These are phyloP conservation scores for Phytopythium delawarense DNA, from an alignment of 352 stramenopile species.

Conservation along the genomic window DNA sequence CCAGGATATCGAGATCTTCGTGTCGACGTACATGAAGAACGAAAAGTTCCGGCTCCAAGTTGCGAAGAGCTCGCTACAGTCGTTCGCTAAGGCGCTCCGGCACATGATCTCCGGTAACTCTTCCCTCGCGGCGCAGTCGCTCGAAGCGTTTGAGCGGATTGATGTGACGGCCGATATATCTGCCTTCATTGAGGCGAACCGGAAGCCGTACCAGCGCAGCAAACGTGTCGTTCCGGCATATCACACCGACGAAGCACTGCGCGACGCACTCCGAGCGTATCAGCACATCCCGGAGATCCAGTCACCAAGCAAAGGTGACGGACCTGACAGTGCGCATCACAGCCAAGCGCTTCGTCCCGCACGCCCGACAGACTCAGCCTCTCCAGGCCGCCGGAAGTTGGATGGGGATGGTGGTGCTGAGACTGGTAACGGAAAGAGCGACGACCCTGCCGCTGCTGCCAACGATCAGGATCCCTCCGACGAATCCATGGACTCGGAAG, in stretches of 20 bases:
- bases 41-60: slow-evolving; percentile 83
- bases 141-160: slow-evolving; percentile 49
- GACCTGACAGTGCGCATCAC: neutral
- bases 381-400: neutral
- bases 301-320: slow-evolving; percentile 2
- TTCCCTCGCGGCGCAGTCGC: slow-evolving; percentile 27
- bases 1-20: slow-evolving; percentile 71
- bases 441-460: neutral
- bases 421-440: neutral
- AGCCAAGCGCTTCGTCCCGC: slow-evolving; percentile 2
- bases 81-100: slow-evolving; percentile 62
- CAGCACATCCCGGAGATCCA: slow-evolving; percentile 10
- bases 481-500: slow-evolving; percentile 26
- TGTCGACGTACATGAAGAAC: slow-evolving; percentile 83
- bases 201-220: slow-evolving; percentile 38
- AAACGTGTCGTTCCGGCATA: slow-evolving; percentile 42
- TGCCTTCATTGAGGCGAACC: slow-evolving; percentile 57
- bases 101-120: slow-evolving; percentile 45
- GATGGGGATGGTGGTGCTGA: neutral
- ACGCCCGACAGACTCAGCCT: neutral
- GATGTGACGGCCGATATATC: slow-evolving; percentile 46
- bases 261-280: slow-evolving; percentile 54
- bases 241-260: slow-evolving; percentile 45
- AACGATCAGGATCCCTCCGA: slow-evolving; percentile 7
- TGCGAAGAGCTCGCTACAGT: slow-evolving; percentile 71